Evolutionary conservation across 2,329 filamentous ascomycete species (phyloP), one percentile per base, ranked within the genome.

Genomic region (Mollisia scopiformis): DNA sequence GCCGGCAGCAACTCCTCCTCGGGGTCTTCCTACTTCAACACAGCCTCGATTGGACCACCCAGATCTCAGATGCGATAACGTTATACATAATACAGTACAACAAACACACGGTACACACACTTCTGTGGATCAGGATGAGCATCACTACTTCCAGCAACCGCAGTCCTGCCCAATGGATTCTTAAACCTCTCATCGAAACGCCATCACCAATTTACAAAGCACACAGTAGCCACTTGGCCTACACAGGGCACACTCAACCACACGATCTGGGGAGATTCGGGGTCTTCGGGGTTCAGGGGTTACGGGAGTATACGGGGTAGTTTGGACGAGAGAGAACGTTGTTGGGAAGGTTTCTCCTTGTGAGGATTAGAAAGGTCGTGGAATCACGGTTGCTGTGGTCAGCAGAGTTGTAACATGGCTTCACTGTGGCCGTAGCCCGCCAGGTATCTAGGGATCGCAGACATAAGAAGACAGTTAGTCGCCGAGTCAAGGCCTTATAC

Each of bases 401-500:
- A 62, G 59, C 50, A 31, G 55, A 62, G 47, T 62, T 62, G 55
- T 47, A 62, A 58, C 50, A 55, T 55, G 30, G 50, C 60, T 59
- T 56, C n/a, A 59, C 28, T 62, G 43, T 59, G 56, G 55, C 31
- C 56, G 51, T 62, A 59, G 60, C 50, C 55, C 37, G 56, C 60
- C 37, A 50, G 51, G 60, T 59, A 62, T 59, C 51, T 55, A 59
- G 51, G 31, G 60, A 59, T 4, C 59, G 30, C 51, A 56, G 50
- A 58, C 21, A 62, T 4, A 62, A 28, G 51, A 58, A 58, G 53
- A 63, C 46, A 63, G 43, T 58, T 61, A 54, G 57, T 61, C 53
- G 46, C 61, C 49, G 49, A 63, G 49, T 62, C 46, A 61, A 52
- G 61, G 58, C 54, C 57, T 55, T 50, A 54, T 61, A 63, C 58